Conservation (phyloP, 805 yeast species). For the Sporopachydermia lactativora region DNA sequence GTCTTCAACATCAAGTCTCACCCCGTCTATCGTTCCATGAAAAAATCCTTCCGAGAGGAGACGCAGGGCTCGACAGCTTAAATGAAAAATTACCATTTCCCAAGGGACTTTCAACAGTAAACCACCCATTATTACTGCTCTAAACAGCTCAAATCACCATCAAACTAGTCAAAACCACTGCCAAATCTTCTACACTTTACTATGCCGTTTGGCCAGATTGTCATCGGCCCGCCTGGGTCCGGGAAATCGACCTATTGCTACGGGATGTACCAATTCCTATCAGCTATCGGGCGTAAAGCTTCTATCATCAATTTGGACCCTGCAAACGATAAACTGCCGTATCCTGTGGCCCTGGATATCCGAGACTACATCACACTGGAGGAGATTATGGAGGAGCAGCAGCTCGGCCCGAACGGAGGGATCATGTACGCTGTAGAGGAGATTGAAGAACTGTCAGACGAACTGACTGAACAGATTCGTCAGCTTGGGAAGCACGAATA, state of each 20-base stretch:
- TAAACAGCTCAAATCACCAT: no score
- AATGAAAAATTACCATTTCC: no score
- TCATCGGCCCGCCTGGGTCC: constrained; percentile 96
- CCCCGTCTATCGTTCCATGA: no score
- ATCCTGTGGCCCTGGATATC: constrained; percentile 65
- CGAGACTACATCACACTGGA: constrained; percentile 65
- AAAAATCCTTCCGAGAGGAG: no score
- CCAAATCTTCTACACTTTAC: no score
- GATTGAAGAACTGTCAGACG: constrained; percentile 40
- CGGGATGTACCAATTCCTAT: constrained; percentile 85
- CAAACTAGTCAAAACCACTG: no score
- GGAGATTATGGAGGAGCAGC: constrained; percentile 59
- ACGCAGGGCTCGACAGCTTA: no score
- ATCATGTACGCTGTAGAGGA: constrained; percentile 75
- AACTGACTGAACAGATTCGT: constrained; percentile 41
- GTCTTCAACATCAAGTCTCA: no score
- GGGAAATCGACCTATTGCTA: constrained; percentile 93
- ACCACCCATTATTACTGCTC: no score
- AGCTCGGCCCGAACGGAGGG: constrained; percentile 84
- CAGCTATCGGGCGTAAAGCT: constrained; percentile 85
- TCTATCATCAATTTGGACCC: constrained; percentile 87
- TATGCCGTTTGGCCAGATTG: constrained; percentile 78
- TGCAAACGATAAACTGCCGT: constrained; percentile 61
- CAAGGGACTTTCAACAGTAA: no score
- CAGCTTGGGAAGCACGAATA: constrained; percentile 46